A percentile compares a stretch with the other conserved stretches of the same genome.
Conservation (phyloP, 805 yeast species). For the Barnettozyma sucrosica region DNA sequence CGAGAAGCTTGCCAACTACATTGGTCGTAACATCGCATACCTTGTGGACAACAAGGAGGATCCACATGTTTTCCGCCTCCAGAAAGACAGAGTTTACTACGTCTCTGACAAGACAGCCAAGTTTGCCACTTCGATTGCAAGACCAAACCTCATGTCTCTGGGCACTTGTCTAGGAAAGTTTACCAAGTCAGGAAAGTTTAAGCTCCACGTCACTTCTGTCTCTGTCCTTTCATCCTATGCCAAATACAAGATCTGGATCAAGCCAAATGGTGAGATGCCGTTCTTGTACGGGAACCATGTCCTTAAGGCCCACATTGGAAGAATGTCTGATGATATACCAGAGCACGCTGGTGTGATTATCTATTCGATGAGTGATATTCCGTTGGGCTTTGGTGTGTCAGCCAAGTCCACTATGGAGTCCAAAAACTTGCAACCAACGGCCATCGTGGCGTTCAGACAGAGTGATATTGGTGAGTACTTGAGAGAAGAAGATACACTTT, state of each 20-base stretch:
- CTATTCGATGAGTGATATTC: constrained; percentile 85
- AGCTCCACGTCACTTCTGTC: constrained; percentile 89
- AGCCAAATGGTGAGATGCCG: constrained; percentile 98
- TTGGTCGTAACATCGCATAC: constrained; percentile 90
- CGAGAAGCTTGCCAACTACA: constrained; percentile 92
- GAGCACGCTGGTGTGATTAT: constrained; percentile 96
- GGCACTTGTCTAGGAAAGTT: constrained; percentile 95
- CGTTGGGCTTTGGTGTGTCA: constrained; percentile 92
- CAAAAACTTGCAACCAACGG: constrained; percentile 85
- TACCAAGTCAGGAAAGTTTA: constrained; percentile 95
- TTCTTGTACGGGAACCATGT: constrained; percentile 94
- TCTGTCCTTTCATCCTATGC: constrained; percentile 82
- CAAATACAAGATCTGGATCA: constrained; percentile 92
- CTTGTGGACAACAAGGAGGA: constrained; percentile 72
- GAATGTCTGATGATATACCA: constrained; percentile 95
- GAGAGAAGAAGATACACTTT: constrained; percentile 95
- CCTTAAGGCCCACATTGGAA: constrained; percentile 92
- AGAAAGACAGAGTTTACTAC: constrained; percentile 94
- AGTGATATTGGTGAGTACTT: constrained; percentile 96
- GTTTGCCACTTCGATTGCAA: constrained; percentile 84
- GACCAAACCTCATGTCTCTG: constrained; percentile 84
- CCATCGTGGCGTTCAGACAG: constrained; percentile 92
- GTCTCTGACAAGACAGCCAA: constrained; percentile 78
- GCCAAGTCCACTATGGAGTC: constrained; percentile 89
- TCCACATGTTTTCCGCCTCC: constrained; percentile 92